Base-by-base conservation (phyloP, 1,139 yeast genomes). In the Waltiozyma sp. region DNA sequence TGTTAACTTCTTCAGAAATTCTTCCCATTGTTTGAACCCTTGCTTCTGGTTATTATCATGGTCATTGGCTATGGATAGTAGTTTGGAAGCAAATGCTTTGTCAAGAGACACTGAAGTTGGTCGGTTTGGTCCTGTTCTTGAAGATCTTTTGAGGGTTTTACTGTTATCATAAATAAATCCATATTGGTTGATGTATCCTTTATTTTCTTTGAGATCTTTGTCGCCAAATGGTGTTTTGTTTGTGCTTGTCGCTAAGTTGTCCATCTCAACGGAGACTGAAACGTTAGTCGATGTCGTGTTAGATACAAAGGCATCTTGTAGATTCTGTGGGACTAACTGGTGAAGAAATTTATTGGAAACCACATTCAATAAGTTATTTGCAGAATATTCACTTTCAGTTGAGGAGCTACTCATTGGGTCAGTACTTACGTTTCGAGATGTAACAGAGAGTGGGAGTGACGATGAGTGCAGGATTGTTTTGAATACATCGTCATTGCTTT, bases 241-340 rank as follows among this genome's bases (percentile, higher is more conserved):
- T 49, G 18, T n/a, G 37, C 55, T 59, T 1, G 68, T 62, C 13
- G 59, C 63, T 21, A 70, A 63, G 40, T 61, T 66, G 28, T 69
- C 72, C 51, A 74, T 60, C 49, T 74, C 80, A 37, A 74, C 66
- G 0, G 77, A 76, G 0, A 62, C 68, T 26, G 55, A 49, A 19
- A 31, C 40, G 21, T 8, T 42, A 39, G 31, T 40, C 18, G 40
- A 37, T 3, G 36, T 4, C 5, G 13, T 33, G 14, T 8, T 33
- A 28, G 42, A 45, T 10, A 47, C 42, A 16, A 48, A 46, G 7
- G 48, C 53, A 42, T 47, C 50, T 14, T 47, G 53, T 5, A 51
- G 54, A 2, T 52, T 52, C 18, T 49, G 55, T 23, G 55, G 57
- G n/a, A 26, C 28, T 19, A 57, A 57, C 35, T 51, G 57, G n/a